Conservation (phyloP, 2,329 filamentous ascomycete genomes). For the Botrytis galanthina region DNA sequence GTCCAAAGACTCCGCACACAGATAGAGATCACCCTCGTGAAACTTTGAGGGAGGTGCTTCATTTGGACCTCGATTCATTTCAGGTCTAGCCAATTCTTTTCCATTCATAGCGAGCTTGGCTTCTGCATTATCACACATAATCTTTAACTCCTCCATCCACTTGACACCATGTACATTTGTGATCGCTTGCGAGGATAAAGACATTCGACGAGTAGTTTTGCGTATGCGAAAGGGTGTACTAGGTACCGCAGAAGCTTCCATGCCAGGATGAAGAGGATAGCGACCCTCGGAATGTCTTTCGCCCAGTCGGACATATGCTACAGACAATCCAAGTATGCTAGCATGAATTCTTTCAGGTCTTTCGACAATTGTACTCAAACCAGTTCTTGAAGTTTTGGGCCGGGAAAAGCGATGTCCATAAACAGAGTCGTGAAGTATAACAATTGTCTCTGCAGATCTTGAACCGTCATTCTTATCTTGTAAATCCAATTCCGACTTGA, state of each 20-base stretch:
- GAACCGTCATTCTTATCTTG: constrained; percentile 31
- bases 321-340: constrained; percentile 74
- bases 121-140: constrained; percentile 80
- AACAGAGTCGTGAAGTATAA: constrained; percentile 88
- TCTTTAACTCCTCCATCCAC: constrained; percentile 90
- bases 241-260: constrained; percentile 50
- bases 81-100: constrained; percentile 73
- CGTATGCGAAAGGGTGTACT: constrained; percentile 78
- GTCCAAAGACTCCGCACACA: constrained; percentile 79
- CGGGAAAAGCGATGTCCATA: constrained; percentile 92
- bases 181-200: constrained; percentile 72
- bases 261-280: constrained; percentile 64
- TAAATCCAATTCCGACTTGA: constrained; percentile 36
- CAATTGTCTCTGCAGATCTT: constrained; percentile 61
- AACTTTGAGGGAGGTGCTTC: constrained; percentile 51
- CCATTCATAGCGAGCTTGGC: constrained; percentile 71
- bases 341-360: constrained; percentile 88
- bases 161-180: constrained; percentile 86
- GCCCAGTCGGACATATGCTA: constrained; percentile 88
- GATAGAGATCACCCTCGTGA: constrained; percentile 87
- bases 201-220: constrained; percentile 70
- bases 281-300: constrained; percentile 71
- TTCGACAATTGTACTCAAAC: constrained; percentile 82
- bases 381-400: constrained; percentile 69
- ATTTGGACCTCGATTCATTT: constrained; percentile 54